These are phyloP conservation scores for Suhomyces emberorum DNA, from an alignment of 805 yeast species.

Conservation along the genomic window DNA sequence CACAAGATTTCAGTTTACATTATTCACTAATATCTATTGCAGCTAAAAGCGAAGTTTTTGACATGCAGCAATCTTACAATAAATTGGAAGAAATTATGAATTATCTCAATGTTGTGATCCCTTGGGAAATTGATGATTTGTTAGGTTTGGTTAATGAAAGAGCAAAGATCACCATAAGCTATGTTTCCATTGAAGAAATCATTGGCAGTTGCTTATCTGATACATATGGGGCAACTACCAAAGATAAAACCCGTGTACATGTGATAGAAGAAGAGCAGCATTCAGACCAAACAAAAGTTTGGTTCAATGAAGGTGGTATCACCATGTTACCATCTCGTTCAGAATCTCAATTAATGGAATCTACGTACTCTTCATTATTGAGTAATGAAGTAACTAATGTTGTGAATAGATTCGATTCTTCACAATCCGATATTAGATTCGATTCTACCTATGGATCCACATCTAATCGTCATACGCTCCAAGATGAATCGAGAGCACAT, in stretches of 20 bases:
- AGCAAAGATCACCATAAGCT: constrained; percentile 41
- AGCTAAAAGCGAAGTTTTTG: constrained; percentile 11
- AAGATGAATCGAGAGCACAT: no score
- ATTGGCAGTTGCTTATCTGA: constrained; percentile 60
- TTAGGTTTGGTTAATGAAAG: constrained; percentile 48
- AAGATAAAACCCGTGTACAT: neutral
- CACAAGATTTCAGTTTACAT: neutral
- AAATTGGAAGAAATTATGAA: constrained; percentile 44
- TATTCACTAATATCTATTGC: constrained; percentile 10
- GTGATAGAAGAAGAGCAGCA: neutral
- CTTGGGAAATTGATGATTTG: constrained; percentile 58
- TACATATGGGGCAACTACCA: neutral
- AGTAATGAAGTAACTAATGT: no score
- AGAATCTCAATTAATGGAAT: neutral
- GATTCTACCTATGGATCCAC: no score
- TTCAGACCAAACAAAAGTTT: neutral
- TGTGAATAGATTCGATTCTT: no score
- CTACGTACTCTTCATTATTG: neutral
- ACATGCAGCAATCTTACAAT: constrained; percentile 32
- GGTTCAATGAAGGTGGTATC: neutral
- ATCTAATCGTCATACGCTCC: no score
- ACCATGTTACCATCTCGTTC: neutral
- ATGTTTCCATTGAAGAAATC: constrained; percentile 58
- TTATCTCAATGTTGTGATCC: constrained; percentile 46
- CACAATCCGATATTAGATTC: no score